Evolutionary conservation across 176 grass and related monocot species (phyloP), one percentile per base, ranked within the genome.

Genomic region (Oryza australiensis): DNA sequence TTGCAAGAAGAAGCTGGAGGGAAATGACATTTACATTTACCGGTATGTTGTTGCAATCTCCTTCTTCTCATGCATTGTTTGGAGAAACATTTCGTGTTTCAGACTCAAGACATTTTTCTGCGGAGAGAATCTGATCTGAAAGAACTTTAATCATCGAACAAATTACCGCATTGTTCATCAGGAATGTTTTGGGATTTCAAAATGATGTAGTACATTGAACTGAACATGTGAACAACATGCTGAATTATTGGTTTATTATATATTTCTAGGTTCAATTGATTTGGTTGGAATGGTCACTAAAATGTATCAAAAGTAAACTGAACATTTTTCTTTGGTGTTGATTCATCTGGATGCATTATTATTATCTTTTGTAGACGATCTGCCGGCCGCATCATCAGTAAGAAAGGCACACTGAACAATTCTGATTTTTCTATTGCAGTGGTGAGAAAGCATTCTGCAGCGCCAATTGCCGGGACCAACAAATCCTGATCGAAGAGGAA

Each of bases 401-500:
- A 83, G 30, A 64, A 74, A 20, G 26, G 12, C 5, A 34, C 18
- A 20, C 75, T 75, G 69, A 70, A 64, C 57, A 30, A 24, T 78
- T 62, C 49, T 6, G 2, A 24, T 23, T 62, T 23, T 65, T 9
- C 9, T 35, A 3, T 65, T 92, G 82, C 87, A 99, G 97, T 38
- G 91, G 91, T 1, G 91, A 99, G 85, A 99, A 99, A 65, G 89
- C 89, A 75, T 94, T 95, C 80, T 99, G 93, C 87, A 94, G 91
- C 72, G 42, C 55, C 29, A 64, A 6, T 42, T 99, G 97, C 90
- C 89, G 97, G 3, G 91, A 96, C 75, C 64, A 94, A 26, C 85
- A 94, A 86, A 95, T 95, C 83, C 70, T 82, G 75, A 77, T 86
- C 29, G 93, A 96, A 16, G 93, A 94, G 81, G 87, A 94, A 60